A percentile compares a stretch with the other conserved stretches of the same genome.
Conservation (phyloP, 176 grass and related monocot species). For the Carex parvula region DNA sequence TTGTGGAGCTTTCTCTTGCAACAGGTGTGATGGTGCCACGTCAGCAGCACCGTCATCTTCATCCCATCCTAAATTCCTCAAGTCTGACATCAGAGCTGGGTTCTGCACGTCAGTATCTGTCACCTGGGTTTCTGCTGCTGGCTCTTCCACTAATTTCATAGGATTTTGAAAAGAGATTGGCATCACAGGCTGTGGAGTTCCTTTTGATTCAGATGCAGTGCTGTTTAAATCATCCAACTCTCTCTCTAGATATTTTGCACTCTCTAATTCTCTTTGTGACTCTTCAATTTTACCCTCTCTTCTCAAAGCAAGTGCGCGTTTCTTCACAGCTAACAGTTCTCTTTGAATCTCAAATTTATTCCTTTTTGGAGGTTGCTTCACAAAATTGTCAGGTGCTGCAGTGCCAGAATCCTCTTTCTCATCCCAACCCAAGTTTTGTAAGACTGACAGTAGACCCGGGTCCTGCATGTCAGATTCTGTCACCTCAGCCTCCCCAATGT, state of each 20-base stretch:
- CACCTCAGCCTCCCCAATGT: slow-evolving; percentile 43
- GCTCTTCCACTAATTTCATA: slow-evolving; percentile 48
- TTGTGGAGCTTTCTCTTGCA: neutral
- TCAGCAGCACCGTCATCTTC: slow-evolving; percentile 41
- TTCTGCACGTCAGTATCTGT: slow-evolving; percentile 82
- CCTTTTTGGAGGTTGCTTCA: slow-evolving; percentile 38
- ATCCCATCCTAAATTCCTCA: slow-evolving; percentile 85
- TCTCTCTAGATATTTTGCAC: slow-evolving; percentile 73
- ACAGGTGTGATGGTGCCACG: slow-evolving; percentile 9
- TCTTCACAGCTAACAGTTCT: slow-evolving; percentile 87
- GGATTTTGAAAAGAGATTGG: slow-evolving; percentile 21
- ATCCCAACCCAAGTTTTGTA: slow-evolving; percentile 24
- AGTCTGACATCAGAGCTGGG: slow-evolving; percentile 59
- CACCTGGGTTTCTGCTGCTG: slow-evolving; percentile 46
- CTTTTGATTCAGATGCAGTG: slow-evolving; percentile 30
- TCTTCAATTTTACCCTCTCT: slow-evolving; percentile 81
- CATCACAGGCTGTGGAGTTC: slow-evolving; percentile 27
- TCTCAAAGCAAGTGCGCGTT: slow-evolving; percentile 77
- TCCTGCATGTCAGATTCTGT: slow-evolving; percentile 22
- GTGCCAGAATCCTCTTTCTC: neutral
- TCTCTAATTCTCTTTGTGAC: slow-evolving; percentile 74
- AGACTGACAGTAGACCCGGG: slow-evolving; percentile 10
- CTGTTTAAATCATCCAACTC: slow-evolving; percentile 81
- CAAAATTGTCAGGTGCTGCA: neutral
- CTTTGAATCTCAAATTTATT: slow-evolving; percentile 84